Conservation (phyloP, 2,329 filamentous ascomycete genomes). For the Aspergillus intermedius region DNA sequence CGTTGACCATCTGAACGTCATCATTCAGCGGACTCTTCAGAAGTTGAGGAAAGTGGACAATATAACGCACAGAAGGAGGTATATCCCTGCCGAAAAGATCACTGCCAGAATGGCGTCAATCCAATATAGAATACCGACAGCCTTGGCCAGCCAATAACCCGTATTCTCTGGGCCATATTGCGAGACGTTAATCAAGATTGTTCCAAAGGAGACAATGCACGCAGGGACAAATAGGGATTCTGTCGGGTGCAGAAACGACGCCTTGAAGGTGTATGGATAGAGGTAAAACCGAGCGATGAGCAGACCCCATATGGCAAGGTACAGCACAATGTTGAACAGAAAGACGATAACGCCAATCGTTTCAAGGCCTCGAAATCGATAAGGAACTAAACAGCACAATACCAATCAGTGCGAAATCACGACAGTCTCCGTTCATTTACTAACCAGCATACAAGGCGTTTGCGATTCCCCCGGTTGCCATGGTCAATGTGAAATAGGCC, state of each 20-base stretch:
- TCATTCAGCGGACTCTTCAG: background rate
- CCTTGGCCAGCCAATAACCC: constrained; percentile 55
- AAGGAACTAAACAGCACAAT: constrained; percentile 39
- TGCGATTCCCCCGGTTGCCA: constrained; percentile 55
- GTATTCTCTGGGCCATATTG: constrained; percentile 64
- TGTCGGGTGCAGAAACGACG: constrained; percentile 67
- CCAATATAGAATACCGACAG: constrained; percentile 68
- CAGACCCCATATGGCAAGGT: constrained; percentile 56
- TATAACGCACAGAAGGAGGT: constrained; percentile 56
- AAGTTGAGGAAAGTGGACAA: background rate
- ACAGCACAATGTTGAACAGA: constrained; percentile 58
- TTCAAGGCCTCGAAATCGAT: constrained; percentile 50
- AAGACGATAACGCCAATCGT: constrained; percentile 57
- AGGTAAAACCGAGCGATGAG: constrained; percentile 63
- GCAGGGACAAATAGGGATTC: constrained; percentile 74
- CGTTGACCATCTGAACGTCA: constrained; percentile 50
- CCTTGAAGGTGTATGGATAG: constrained; percentile 62
- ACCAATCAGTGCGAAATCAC: background rate
- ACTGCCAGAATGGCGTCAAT: constrained; percentile 64
- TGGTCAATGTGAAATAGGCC: constrained; percentile 72
- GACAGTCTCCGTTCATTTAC: constrained; percentile 9
- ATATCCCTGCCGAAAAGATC: constrained; percentile 62
- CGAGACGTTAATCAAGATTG: constrained; percentile 69
- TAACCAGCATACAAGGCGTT: constrained; percentile 54
- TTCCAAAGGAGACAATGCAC: constrained; percentile 61